Conservation (phyloP, 164 flowering plant species). For the Berberis vulgaris region DNA sequence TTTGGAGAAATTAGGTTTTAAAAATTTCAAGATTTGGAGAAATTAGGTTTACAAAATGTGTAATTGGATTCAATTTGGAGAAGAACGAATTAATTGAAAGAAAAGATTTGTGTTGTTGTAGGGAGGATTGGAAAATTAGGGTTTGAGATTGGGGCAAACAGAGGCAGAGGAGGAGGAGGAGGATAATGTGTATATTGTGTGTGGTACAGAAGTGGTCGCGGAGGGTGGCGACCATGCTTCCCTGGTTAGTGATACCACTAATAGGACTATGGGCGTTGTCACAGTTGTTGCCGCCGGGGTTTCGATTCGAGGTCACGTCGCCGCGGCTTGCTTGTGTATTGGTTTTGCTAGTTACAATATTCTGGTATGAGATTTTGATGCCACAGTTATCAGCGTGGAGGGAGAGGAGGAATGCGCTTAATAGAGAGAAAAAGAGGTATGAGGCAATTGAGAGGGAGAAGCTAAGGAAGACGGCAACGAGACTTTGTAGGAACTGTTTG, state of each 20-base stretch:
- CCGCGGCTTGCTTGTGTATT: slow-evolving; percentile 87
- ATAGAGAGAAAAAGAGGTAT: slow-evolving; percentile 64
- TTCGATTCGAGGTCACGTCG: slow-evolving; percentile 83
- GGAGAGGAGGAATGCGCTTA: slow-evolving; percentile 57
- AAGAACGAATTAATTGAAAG: neutral
- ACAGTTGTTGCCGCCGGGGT: slow-evolving; percentile 83
- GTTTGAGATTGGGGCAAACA: too few relatives aligned
- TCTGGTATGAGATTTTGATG: slow-evolving; percentile 98
- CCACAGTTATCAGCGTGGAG: slow-evolving; percentile 91
- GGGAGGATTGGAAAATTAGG: too few relatives aligned
- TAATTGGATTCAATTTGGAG: neutral
- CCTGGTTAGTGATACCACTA: slow-evolving; percentile 92
- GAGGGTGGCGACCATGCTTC: slow-evolving; percentile 87
- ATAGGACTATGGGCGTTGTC: slow-evolving; percentile 90
- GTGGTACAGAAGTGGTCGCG: slow-evolving; percentile 97
- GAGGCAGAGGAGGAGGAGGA: slow-evolving; percentile 3
- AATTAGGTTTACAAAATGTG: neutral
- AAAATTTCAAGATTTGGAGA: neutral
- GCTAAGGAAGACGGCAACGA: slow-evolving; percentile 76
- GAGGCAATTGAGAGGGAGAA: slow-evolving; percentile 88
- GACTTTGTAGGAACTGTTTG: slow-evolving; percentile 79
- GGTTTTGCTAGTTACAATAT: slow-evolving; percentile 76
- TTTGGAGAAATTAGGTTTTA: neutral
- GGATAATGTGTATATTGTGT: slow-evolving; percentile 98
- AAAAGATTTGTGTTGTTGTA: slow-evolving; percentile 22